A percentile compares a stretch with the other conserved stretches of the same genome.
These are phyloP conservation scores for Hansenula anomala DNA, from an alignment of 1,139 yeast genomes.

Conservation along the genomic window DNA sequence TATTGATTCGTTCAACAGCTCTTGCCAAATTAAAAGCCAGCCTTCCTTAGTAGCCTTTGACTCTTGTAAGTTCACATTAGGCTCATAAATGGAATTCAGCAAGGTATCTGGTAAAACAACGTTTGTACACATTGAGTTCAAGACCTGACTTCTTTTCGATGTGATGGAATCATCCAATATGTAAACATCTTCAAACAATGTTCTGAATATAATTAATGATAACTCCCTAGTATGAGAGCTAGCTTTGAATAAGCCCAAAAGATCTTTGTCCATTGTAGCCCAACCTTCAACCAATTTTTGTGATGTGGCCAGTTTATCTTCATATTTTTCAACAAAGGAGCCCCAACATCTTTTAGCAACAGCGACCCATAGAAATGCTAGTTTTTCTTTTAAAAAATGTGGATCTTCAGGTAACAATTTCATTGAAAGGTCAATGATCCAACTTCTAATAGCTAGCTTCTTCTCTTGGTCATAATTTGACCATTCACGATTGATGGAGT, in stretches of 20 bases:
- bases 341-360: conserved; percentile 96
- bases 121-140: conserved; percentile 80
- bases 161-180: conserved; percentile 89
- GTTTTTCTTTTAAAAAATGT: conserved; percentile 82
- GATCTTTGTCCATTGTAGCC: conserved; percentile 79
- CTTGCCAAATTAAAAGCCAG: conserved; percentile 82
- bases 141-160: conserved; percentile 67
- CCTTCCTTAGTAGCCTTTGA: conserved; percentile 72
- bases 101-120: conserved; percentile 70
- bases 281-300: conserved; percentile 67
- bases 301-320: conserved; percentile 25
- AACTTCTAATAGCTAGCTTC: conserved; percentile 64
- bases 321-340: conserved; percentile 31
- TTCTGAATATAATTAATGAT: conserved; percentile 71
- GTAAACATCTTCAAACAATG: conserved; percentile 92
- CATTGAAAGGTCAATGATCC: conserved; percentile 77
- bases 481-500: conserved; percentile 59
- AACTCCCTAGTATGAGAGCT: conserved; percentile 66
- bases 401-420: conserved; percentile 67
- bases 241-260: conserved; percentile 70
- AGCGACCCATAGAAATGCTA: conserved; percentile 88
- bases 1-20: conserved; percentile 51
- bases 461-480: conserved; percentile 57
- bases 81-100: conserved; percentile 64
- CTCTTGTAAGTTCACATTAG: conserved; percentile 54